Base-by-base conservation (phyloP, 1,284 basidiomycete genomes). In the Rhodotorula sp. region DNA sequence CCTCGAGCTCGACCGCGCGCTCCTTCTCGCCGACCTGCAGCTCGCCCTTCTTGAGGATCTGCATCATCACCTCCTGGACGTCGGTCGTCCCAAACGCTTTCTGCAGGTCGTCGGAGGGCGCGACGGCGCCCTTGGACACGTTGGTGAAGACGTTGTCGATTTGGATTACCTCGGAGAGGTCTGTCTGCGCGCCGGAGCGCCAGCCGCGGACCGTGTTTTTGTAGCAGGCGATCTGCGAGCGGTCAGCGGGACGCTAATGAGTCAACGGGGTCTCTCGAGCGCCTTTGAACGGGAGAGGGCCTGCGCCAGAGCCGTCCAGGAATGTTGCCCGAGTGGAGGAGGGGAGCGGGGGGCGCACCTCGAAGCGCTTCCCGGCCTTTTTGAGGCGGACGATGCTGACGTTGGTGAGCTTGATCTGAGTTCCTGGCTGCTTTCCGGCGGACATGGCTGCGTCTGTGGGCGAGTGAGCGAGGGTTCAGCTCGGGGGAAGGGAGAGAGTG, bases 181-280 rank as follows among this genome's bases (percentile, higher is more conserved):
- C 91, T 51, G 89, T 95, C 85, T 99, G 96, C 34, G 96, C 91
- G 72, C 94, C 94, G 66, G 88, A 92, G 68, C 96, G 85, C 88
- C 91, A 99, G 82, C 97, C 95, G 77, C 94, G 91, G 32, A 98
- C 96, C 84, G 98, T 98, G 84, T 99, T 99, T 86, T 98, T 97
- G 85, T 63, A 63, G 83, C 95, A 98, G 60, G 96, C 96, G 78
- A 99, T 91, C 92, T 94, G 71, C 22, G 69, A 34, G 54, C 13
- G 22, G 37, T 54, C 29, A 65, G 39, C n/a, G n/a, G n/a, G n/a
- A n/a, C n/a, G n/a, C n/a, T n/a, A n/a, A n/a, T n/a, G n/a, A n/a
- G n/a, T n/a, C n/a, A n/a, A n/a, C n/a, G n/a, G n/a, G n/a, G n/a
- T n/a, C n/a, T n/a, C n/a, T n/a, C n/a, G n/a, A n/a, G n/a, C n/a